Evolutionary conservation across 1,139 yeast genomes (phyloP), one percentile per base, ranked within the genome.

Genomic region (Sugiyamaella paludigena): DNA sequence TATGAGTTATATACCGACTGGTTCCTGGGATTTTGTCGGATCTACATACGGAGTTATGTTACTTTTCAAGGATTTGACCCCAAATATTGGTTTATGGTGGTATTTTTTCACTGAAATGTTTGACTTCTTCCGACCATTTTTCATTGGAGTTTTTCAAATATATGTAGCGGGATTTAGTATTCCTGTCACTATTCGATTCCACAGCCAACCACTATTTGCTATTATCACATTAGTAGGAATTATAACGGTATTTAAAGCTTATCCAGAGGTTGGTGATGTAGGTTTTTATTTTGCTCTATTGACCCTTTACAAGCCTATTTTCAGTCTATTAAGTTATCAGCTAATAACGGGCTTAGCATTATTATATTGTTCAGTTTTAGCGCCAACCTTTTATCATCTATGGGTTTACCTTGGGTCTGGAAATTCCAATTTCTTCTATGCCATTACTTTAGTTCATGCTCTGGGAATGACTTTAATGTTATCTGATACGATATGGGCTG

Each of bases 21-120:
- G 70, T 11, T 73, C 78, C 9, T 75, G 78, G 74, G 69, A 75
- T 48, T 91, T 85, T 60, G 43, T 88, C 2, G 62, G 67, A 13
- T 77, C 81, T 38, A 81, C 87, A 53, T 87, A 84, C 62, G 81
- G 84, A 12, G 76, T 83, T 0, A 70, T 80, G 8, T 61, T 88
- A 7, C 69, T 74, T 31, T 83, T 87, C 59, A 75, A 76, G 43
- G 88, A 87, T 55, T 79, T 88, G 55, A 75, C 81, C 5, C 96
- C 96, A 19, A 89, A 89, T 66, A 70, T 92, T 55, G 98, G 98
- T 0, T 73, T 92, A 35, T 92, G 99, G 99, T 92, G 99, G 99
- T 92, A 92, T 71, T 81, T 91, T 59, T 92, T 92, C 72, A 85
- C 94, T 28, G 98, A 92, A 66, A 87, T 92, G 83, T 92, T 92